These are phyloP conservation scores for Microbotryum saponariae DNA, from an alignment of 1,284 basidiomycete genomes.

Conservation along the genomic window DNA sequence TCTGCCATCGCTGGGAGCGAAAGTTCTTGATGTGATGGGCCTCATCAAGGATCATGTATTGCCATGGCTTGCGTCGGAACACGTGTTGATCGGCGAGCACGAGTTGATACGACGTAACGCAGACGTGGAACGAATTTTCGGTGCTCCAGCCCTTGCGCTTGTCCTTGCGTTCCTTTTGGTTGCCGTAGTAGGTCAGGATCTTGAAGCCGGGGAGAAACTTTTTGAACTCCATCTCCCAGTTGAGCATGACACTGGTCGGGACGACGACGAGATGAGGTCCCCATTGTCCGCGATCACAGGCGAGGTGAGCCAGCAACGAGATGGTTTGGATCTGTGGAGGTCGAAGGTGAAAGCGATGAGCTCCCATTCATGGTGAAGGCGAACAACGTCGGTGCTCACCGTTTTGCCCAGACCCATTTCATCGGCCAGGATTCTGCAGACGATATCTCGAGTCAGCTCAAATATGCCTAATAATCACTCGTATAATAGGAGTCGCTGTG, in stretches of 20 bases:
- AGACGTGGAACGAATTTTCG: constrained; percentile 87
- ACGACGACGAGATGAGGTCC: constrained; percentile 94
- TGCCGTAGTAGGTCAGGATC: constrained; percentile 85
- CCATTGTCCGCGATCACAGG: constrained; percentile 91
- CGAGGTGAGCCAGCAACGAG: constrained; percentile 80
- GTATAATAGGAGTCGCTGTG: neutral
- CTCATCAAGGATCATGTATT: constrained; percentile 93
- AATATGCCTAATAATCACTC: too few relatives aligned
- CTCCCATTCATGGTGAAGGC: neutral
- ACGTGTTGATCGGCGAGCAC: constrained; percentile 87
- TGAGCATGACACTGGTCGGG: constrained; percentile 87
- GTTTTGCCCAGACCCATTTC: constrained; percentile 39
- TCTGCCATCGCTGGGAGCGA: constrained; percentile 90
- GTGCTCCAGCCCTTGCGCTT: constrained; percentile 90
- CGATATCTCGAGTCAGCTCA: neutral
- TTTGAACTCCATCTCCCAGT: constrained; percentile 99
- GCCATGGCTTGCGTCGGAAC: constrained; percentile 91
- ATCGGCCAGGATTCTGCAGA: constrained; percentile 57
- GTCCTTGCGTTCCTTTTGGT: constrained; percentile 83
- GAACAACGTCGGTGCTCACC: neutral
- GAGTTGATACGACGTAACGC: constrained; percentile 90
- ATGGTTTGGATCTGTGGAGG: constrained; percentile 81
- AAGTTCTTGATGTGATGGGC: constrained; percentile 99
- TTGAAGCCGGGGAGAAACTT: constrained; percentile 94
- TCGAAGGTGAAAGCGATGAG: constrained; percentile 10